Percentiles rank a stretch among this genome's conserved stretches.
Evolutionary conservation across 1,139 yeast species (phyloP).

Genomic region (Geotrichum citri-aurantii): DNA sequence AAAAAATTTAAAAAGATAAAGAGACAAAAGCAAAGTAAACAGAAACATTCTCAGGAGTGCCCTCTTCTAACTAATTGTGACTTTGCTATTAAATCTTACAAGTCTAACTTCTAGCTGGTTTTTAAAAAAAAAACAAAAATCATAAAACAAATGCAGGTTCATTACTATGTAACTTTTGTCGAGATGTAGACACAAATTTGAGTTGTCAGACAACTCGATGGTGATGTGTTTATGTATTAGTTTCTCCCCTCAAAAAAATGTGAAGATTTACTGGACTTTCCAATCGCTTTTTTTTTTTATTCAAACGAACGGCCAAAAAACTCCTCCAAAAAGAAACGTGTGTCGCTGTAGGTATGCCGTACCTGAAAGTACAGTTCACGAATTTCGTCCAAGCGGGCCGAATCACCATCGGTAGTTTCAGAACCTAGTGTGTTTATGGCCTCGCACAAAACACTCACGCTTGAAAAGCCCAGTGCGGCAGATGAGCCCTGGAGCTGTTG

Average conservation of each 20-base stretch:
- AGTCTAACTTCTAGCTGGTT: not conserved
- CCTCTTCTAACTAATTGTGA: too few relatives aligned
- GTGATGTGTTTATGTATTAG: too few relatives aligned
- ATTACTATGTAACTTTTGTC: not conserved
- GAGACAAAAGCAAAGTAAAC: too few relatives aligned
- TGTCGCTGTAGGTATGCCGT: not conserved
- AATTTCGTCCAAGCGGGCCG: not conserved
- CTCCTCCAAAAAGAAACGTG: not conserved
- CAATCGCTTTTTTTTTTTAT: not conserved
- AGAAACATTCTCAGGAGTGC: too few relatives aligned
- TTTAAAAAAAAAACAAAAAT: not conserved
- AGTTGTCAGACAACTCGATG: not conserved
- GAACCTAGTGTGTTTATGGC: slow-evolving; percentile 85
- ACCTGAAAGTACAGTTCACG: not conserved
- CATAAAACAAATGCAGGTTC: not conserved
- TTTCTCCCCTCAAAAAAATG: too few relatives aligned
- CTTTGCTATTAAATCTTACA: too few relatives aligned
- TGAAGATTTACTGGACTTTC: too few relatives aligned
- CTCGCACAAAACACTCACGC: slow-evolving; percentile 82
- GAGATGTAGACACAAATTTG: not conserved
- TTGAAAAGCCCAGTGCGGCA: slow-evolving; percentile 81
- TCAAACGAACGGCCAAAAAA: not conserved
- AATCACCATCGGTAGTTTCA: slow-evolving; percentile 25
- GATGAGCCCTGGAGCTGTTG: slow-evolving; percentile 94
- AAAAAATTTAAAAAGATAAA: too few relatives aligned